A percentile compares a stretch with the other conserved stretches of the same genome.
Conservation (phyloP, 176 grass and related monocot genomes). For the Zoysia pacifica region DNA sequence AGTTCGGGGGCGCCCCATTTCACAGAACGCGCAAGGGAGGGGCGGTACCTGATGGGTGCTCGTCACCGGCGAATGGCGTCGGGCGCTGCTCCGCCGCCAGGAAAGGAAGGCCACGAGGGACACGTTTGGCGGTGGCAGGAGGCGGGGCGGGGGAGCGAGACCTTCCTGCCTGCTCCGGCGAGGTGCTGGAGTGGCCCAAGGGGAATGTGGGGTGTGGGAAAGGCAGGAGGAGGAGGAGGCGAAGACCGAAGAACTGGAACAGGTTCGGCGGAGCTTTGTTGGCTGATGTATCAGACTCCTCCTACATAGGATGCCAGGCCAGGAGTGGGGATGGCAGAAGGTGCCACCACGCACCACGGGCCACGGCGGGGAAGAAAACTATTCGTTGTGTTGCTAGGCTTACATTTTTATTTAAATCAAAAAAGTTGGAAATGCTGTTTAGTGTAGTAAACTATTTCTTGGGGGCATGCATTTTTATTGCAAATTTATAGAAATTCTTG, state of each 20-base stretch:
- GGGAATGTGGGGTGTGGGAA: background rate
- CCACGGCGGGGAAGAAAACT: background rate
- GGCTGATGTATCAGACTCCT: background rate
- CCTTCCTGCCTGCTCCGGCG: background rate
- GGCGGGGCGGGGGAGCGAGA: background rate
- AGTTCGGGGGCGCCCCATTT: background rate
- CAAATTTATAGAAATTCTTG: too few species aligned
- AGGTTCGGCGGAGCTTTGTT: conserved; percentile 25
- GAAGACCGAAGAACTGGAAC: background rate
- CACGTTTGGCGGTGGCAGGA: background rate
- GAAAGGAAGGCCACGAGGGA: background rate
- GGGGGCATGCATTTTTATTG: too few species aligned
- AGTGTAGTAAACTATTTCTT: too few species aligned
- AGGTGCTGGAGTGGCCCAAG: background rate
- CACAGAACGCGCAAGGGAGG: background rate
- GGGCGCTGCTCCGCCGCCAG: background rate
- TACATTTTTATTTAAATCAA: too few species aligned
- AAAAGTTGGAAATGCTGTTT: too few species aligned
- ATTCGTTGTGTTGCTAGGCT: background rate
- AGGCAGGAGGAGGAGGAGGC: background rate
- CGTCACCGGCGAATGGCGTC: background rate
- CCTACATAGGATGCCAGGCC: conserved; percentile 21
- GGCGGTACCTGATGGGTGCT: background rate
- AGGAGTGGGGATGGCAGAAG: conserved; percentile 22
- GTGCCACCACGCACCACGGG: background rate